Evolutionary conservation across 257 asterid genomes (phyloP), one percentile per base, ranked within the genome.

Genomic region (Eustoma russellianum): DNA sequence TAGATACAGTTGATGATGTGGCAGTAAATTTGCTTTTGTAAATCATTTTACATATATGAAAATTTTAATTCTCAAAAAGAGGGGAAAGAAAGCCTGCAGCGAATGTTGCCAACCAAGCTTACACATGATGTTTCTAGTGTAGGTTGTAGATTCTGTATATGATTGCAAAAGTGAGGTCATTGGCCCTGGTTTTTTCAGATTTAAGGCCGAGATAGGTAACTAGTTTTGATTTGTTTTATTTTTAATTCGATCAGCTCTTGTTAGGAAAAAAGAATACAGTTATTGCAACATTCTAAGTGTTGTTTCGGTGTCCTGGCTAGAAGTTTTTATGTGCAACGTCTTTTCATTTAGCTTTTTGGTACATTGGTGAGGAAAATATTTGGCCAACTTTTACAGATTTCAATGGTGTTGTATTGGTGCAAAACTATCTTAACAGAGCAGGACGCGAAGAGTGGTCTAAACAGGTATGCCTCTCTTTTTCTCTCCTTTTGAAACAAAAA

Each of bases 121-220:
- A 62, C 60, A 40, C 12, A 28, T 64, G 14, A 34, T 52, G 48
- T 64, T 66, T 45, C 54, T 34, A 41, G 56, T 61, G 59, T 70
- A 92, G 95, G 98, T 87, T 66, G 98, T 92, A 17, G 95, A 88
- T 82, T 52, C 93, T 41, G 86, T 87, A 24, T 81, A 92, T 68
- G 98, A 92, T 78, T 84, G 92, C 88, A 92, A 92, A 71, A 88
- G 97, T 9, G 98, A 92, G 94, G 98, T 92, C 75, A 88, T 92
- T 59, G 98, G 97, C 53, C 98, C 98, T 14, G 99, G 99, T 44
- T 92, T 85, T 71, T 92, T 92, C 57, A 79, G 99, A 71, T 92
- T 92, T 74, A 92, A 92, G 73, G 99, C 97, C 57, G 99, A 92
- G 71, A 92, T 92, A 80, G 99, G 99, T 92, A 78, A 75, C 9